Evolutionary conservation across 1,284 basidiomycete species (phyloP).

Genomic region (Puccinia triticina): DNA sequence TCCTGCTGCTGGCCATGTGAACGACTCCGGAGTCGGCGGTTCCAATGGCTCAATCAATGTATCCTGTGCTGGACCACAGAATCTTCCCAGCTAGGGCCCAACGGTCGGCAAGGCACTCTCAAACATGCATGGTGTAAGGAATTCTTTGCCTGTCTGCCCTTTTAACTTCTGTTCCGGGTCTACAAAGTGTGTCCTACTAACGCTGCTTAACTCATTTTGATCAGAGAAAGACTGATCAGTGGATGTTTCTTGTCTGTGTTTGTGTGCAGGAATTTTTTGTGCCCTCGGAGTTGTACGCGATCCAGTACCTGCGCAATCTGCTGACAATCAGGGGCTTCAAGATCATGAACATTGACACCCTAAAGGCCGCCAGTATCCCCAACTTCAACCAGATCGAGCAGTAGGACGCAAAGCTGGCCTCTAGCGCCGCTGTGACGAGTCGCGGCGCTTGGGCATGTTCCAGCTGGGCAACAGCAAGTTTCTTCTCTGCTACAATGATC

Average conservation of each 20-base stretch:
- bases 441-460: slow-evolving; percentile 88
- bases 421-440: slow-evolving; percentile 76
- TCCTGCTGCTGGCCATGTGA: not conserved
- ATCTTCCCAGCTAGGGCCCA: not conserved
- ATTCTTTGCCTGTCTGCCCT: slow-evolving; percentile 64
- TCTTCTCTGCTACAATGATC: slow-evolving; percentile 81
- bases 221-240: not conserved
- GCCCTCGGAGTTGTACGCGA: slow-evolving; percentile 51
- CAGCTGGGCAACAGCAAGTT: slow-evolving; percentile 76
- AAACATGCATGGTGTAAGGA: slow-evolving; percentile 46
- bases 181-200: slow-evolving; percentile 36
- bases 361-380: slow-evolving; percentile 64
- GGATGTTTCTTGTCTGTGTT: no score
- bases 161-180: slow-evolving; percentile 15
- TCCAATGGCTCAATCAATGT: slow-evolving; percentile 8
- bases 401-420: slow-evolving; percentile 75
- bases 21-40: slow-evolving; percentile 12
- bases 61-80: no score
- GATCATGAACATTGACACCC: slow-evolving; percentile 79
- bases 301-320: slow-evolving; percentile 75
- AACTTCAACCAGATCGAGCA: slow-evolving; percentile 62
- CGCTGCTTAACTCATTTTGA: no score
- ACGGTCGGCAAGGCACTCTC: slow-evolving; percentile 17
- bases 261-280: slow-evolving; percentile 53
- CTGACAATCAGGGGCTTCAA: slow-evolving; percentile 73